Evolutionary conservation across 1,284 basidiomycete species (phyloP), one percentile per base, ranked within the genome.

Genomic region (Trichosporon coremiiforme): DNA sequence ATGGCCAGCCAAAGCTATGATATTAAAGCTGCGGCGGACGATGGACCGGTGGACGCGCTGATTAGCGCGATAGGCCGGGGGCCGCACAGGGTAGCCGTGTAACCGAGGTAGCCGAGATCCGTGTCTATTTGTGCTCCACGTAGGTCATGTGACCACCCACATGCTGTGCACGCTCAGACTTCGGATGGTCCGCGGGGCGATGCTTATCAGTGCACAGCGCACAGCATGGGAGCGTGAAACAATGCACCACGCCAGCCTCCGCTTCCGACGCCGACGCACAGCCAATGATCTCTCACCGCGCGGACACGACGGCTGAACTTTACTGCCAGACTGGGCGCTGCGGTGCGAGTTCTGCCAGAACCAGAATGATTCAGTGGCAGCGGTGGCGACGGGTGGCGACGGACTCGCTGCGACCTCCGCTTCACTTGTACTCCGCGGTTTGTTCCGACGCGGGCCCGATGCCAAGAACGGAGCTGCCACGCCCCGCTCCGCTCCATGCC

Each of bases 131-230:
- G 17, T n/a, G 13, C 41, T 2, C 15, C 2, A 15, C n/a, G n/a
- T n/a, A n/a, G n/a, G 41, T 45, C 41, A 45, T 45, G 41, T 45
- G 41, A 45, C 41, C n/a, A n/a, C n/a, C n/a, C n/a, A n/a, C n/a
- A n/a, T n/a, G 41, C 41, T 5, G 47, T 53, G 20, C 47, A 5
- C 47, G 20, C 20, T 22, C 47, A 20, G 47, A 53, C 47, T 20
- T 20, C 47, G 20, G 47, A 22, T 45, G 15, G 2, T 9, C 45
- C 17, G n/a, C 45, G 45, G 17, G 45, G 47, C 47, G 20, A 53
- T 53, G 47, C 15, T 5, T 2, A 15, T 10, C 15, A n/a, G 17
- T 45, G 15, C 47, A 5, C 36, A 38, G 15, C 12, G 47, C 47
- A 15, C n/a, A 53, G n/a, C 47, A n/a, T 45, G 41, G 4, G 41